Percentiles rank a stretch among this genome's conserved stretches.
Conservation (phyloP, 306 rosid genomes). For the Amphicarpaea edgeworthii region DNA sequence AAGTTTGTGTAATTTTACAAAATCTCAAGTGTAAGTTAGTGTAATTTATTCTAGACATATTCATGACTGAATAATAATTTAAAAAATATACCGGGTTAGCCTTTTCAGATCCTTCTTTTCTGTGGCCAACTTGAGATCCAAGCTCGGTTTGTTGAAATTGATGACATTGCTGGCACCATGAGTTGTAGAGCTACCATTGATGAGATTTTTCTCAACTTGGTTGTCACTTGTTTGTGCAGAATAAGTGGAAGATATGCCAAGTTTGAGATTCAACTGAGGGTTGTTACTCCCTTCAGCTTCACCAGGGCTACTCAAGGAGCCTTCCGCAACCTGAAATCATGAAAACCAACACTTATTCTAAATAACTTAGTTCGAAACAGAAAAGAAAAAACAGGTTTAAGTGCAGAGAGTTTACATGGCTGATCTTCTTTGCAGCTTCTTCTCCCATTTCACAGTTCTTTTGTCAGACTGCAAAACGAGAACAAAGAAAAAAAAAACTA, state of each 20-base stretch:
- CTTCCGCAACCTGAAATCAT: slow-evolving; percentile 8
- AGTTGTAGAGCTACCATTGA: background rate
- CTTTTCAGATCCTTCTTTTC: background rate
- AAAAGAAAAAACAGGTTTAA: background rate
- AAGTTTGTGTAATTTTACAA: too few species aligned
- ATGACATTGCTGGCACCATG: background rate
- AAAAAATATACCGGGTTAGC: background rate
- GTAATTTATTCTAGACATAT: too few species aligned
- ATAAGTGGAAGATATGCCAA: background rate
- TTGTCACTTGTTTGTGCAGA: background rate
- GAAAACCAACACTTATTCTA: background rate
- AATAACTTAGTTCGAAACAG: slow-evolving; percentile 19
- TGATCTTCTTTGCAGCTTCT: background rate
- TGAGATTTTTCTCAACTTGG: background rate
- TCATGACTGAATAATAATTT: background rate
- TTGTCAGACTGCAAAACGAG: slow-evolving; percentile 6
- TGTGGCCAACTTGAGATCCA: background rate
- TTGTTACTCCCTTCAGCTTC: background rate
- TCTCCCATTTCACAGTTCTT: slow-evolving; percentile 37
- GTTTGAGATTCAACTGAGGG: background rate
- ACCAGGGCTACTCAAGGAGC: background rate
- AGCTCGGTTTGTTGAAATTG: background rate
- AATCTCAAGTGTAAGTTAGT: too few species aligned
- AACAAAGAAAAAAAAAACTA: background rate
- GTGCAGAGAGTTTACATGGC: background rate